These are phyloP conservation scores for Mucor sp. DNA, from an alignment of 371 early-diverging fungal genomes.

Conservation along the genomic window DNA sequence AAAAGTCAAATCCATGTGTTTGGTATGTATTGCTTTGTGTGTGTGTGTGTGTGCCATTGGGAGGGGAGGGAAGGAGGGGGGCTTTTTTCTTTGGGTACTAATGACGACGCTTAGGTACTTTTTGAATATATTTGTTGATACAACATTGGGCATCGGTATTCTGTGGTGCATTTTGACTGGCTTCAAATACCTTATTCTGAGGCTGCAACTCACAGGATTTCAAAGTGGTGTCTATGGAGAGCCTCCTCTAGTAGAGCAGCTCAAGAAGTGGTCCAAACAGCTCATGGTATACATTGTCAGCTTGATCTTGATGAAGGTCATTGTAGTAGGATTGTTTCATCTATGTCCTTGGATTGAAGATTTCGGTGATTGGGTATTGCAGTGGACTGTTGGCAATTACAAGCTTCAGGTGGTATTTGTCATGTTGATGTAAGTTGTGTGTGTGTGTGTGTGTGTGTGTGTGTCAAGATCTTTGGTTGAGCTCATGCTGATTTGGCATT, in stretches of 20 bases:
- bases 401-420: conserved; percentile 52
- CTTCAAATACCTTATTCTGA: conserved; percentile 38
- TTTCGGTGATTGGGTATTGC: conserved; percentile 61
- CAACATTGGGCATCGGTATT: conserved; percentile 69
- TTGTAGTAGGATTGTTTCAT: conserved; percentile 51
- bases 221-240: conserved; percentile 67
- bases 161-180: conserved; percentile 57
- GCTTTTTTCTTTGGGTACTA: not conserved
- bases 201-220: conserved; percentile 45
- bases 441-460: too few relatives aligned
- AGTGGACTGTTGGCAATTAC: conserved; percentile 49
- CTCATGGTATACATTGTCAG: conserved; percentile 55
- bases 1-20: conserved; percentile 64
- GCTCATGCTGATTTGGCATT: conserved; percentile 18
- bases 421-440: conserved; percentile 52
- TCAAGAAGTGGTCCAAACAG: conserved; percentile 62
- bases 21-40: too few relatives aligned
- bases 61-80: too few relatives aligned
- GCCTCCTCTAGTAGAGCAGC: conserved; percentile 53
- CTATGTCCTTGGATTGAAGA: conserved; percentile 59
- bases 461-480: too few relatives aligned
- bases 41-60: not conserved
- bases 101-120: conserved; percentile 56
- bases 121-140: conserved; percentile 72
- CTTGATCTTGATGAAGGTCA: conserved; percentile 61